Conservation (phyloP, 805 yeast genomes). For the Lachancea nothofagi region DNA sequence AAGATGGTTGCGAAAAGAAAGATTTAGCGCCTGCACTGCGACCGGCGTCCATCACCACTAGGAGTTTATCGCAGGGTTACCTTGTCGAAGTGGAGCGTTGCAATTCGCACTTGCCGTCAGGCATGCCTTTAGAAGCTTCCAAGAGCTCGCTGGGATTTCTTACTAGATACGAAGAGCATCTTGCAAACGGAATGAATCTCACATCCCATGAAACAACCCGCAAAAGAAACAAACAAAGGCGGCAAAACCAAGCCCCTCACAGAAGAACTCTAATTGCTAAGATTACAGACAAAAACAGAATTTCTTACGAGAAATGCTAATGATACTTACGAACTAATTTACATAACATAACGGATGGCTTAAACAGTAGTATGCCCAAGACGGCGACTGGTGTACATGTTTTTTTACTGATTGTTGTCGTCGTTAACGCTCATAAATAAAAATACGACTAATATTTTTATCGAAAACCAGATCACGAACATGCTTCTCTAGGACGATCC, state of each 20-base stretch:
- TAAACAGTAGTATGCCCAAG: neutral
- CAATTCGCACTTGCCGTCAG: slow-evolving; percentile 11
- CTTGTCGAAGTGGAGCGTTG: slow-evolving; percentile 20
- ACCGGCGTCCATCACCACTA: slow-evolving; percentile 3
- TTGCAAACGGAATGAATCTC: neutral
- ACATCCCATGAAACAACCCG: slow-evolving; percentile 2
- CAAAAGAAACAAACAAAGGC: slow-evolving; percentile 5
- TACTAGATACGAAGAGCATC: slow-evolving; percentile 8
- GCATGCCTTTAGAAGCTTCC: neutral
- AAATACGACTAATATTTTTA: too few species aligned
- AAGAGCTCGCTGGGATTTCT: slow-evolving; percentile 3
- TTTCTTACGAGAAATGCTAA: slow-evolving; percentile 24
- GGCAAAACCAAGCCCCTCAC: slow-evolving; percentile 12
- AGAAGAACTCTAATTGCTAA: slow-evolving; percentile 23
- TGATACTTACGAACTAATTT: slow-evolving; percentile 3
- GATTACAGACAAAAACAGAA: slow-evolving; percentile 23
- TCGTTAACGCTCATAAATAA: too few species aligned
- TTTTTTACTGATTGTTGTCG: too few species aligned
- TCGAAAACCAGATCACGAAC: too few species aligned
- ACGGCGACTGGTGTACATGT: too few species aligned
- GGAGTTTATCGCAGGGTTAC: slow-evolving; percentile 21
- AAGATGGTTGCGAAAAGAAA: neutral
- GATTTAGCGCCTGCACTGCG: neutral
- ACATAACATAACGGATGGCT: slow-evolving; percentile 1
- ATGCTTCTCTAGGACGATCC: too few species aligned